Conservation (phyloP, 148 eudicot genomes). For the Drosera capensis region DNA sequence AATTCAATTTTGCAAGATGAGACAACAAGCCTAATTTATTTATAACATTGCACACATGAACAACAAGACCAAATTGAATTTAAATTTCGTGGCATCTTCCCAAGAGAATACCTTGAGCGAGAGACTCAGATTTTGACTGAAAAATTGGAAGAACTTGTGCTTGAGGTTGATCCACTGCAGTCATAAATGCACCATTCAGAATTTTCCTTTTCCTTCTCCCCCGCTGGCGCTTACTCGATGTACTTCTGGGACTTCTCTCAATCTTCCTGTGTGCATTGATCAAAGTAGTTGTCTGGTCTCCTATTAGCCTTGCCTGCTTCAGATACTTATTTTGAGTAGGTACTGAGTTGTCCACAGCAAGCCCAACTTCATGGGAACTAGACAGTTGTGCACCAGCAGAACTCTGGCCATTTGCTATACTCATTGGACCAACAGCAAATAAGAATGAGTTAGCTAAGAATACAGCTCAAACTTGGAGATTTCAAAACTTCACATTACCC, state of each 20-base stretch:
- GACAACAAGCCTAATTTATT: neutral
- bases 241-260: slow-evolving; percentile 8
- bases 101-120: slow-evolving; percentile 18
- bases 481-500: too few relatives aligned
- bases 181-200: slow-evolving; percentile 8
- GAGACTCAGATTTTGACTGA: too few relatives aligned
- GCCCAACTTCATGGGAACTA: slow-evolving; percentile 4
- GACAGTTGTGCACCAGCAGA: slow-evolving; percentile 9
- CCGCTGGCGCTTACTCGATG: neutral
- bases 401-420: neutral
- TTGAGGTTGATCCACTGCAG: slow-evolving; percentile 19
- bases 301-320: slow-evolving; percentile 3
- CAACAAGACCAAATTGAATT: neutral
- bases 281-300: slow-evolving; percentile 10
- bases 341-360: slow-evolving; percentile 4
- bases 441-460: too few relatives aligned
- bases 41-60: too few relatives aligned
- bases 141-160: too few relatives aligned
- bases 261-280: slow-evolving; percentile 6
- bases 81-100: neutral
- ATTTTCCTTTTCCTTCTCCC: slow-evolving; percentile 8
- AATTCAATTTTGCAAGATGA: too few relatives aligned
- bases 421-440: neutral
- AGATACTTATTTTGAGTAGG: slow-evolving; percentile 3
- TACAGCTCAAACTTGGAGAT: too few relatives aligned